Evolutionary conservation across 2,329 filamentous ascomycete genomes (phyloP), one percentile per base, ranked within the genome.

Genomic region (Arthrobotrys conoides): DNA sequence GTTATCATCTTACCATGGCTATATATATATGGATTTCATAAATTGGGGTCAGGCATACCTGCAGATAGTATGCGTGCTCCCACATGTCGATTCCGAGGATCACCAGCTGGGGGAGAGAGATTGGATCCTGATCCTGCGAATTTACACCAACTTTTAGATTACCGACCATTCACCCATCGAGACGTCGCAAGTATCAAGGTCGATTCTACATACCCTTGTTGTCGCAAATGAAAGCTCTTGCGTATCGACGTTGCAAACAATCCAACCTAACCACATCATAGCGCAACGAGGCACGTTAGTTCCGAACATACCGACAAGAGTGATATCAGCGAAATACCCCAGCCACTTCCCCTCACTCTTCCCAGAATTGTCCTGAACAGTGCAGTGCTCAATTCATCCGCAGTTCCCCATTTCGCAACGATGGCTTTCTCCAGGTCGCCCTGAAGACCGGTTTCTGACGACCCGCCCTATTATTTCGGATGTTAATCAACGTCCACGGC

Each of bases 41-140:
- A 2, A 10, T 9, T 5, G 49, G 44, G 18, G 63, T 30, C 20
- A 59, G 12, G 18, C 59, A 51, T 76, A 76, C 72, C 67, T 76
- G 93, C 22, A 96, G 85, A 83, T 97, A 97, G 84, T 96, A 97
- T 0, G 93, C 93, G 86, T 97, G 93, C 86, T 97, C 93, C 93
- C 93, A 78, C 89, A 96, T 94, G 84, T 97, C 93, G 1, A 97
- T 87, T 0, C 93, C 93, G 38, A 94, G 87, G 18, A 97, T 85
- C 8, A 91, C 91, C n/a, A 89, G 87, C 81, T 91, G 88, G 3
- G 88, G 87, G 14, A 86, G 86, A 82, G 91, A 88, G 4, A 93
- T 88, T 0, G 91, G 90, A 83, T 96, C 93, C 86, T 97, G 93
- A 83, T 97, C 93, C 84, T 76, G 46, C 10, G 44, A 49, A 30